A percentile compares a stretch with the other conserved stretches of the same genome.
phyloP scores from a whole-genome alignment of 163 green algal species.

The Chloromonas sp. region DNA sequence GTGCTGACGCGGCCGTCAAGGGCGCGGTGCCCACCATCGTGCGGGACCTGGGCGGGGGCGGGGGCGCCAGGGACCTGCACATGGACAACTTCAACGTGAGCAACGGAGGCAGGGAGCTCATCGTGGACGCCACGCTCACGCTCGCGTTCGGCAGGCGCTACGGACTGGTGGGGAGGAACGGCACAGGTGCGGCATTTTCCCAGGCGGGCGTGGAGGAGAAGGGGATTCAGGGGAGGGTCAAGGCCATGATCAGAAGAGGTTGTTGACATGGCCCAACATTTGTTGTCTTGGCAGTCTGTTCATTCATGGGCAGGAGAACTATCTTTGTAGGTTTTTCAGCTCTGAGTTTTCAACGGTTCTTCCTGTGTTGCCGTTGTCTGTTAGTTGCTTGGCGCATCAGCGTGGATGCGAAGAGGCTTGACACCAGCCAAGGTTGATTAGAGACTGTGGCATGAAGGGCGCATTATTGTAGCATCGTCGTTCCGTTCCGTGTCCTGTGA shows the following conservation, averaged over 20 bases:
- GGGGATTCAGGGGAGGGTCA: not conserved
- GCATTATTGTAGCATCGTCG: too few species aligned
- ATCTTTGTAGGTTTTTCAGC: not conserved
- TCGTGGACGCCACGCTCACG: constrained; percentile 67
- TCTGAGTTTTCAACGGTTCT: not conserved
- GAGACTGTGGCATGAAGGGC: too few species aligned
- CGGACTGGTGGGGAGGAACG: constrained; percentile 61
- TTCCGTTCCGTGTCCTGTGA: too few species aligned
- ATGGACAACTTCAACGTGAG: constrained; percentile 76
- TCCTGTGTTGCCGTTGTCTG: too few species aligned
- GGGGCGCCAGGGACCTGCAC: constrained; percentile 66
- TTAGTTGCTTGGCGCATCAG: too few species aligned
- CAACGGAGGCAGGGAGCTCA: constrained; percentile 81
- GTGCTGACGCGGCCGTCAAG: constrained; percentile 11
- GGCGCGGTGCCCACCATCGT: constrained; percentile 39
- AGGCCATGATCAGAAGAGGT: not conserved
- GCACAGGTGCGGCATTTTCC: constrained; percentile 28
- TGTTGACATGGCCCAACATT: not conserved
- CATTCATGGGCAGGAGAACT: not conserved
- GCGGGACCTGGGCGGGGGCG: constrained; percentile 6
- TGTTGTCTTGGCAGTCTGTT: not conserved
- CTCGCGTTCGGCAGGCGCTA: constrained; percentile 76
- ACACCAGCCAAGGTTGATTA: too few species aligned
- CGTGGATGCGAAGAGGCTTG: too few species aligned
- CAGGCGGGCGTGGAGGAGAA: not conserved